Base-by-base conservation (phyloP, 2,329 filamentous ascomycete genomes). In the Myriangium duriaei region DNA sequence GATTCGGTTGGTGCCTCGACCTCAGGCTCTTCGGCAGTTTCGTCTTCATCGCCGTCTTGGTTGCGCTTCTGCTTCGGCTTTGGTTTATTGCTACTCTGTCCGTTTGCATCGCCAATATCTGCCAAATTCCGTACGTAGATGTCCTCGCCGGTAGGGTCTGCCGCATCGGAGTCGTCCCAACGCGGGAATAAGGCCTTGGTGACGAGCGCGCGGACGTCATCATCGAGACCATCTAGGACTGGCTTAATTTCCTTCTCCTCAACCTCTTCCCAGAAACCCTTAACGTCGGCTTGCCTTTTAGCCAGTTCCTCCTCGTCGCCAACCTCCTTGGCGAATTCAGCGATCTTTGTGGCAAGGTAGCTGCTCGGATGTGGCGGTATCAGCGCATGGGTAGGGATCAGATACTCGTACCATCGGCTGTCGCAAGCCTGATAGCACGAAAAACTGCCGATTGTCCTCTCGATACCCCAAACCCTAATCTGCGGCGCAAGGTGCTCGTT, bases 351-450 rank as follows among this genome's bases (percentile, higher is more conserved):
- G 6, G 83, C 87, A 24, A 98, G 60, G 56, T 74, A 94, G 44
- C 83, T 92, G 45, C 80, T 79, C 0, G 87, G 87, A 55, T 96
- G 87, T 0, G 91, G 91, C 13, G 91, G 91, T 19, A 98, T 64
- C 49, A 98, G 82, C 40, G 82, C 85, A 60, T 96, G 86, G 30
- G 82, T 91, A 2, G 91, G 91, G 58, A 98, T 83, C 37, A 98
- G 68, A 56, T 98, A 98, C 63, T 98, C 91, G 62, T 98, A 98
- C 70, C 87, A 92, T 49, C 91, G 72, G 16, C 86, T 94, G 60
- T 98, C 91, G 61, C 88, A 95, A 40, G 83, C 74, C 55, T 93
- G 81, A 61, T 98, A 98, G 61, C 83, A 88, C 59, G 83, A 95
- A 67, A 96, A 98, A 48, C 77, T 76, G 47, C 87, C 88, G 55